Conservation (phyloP, 2,329 filamentous ascomycete species). For the Colletotrichum australisinense region DNA sequence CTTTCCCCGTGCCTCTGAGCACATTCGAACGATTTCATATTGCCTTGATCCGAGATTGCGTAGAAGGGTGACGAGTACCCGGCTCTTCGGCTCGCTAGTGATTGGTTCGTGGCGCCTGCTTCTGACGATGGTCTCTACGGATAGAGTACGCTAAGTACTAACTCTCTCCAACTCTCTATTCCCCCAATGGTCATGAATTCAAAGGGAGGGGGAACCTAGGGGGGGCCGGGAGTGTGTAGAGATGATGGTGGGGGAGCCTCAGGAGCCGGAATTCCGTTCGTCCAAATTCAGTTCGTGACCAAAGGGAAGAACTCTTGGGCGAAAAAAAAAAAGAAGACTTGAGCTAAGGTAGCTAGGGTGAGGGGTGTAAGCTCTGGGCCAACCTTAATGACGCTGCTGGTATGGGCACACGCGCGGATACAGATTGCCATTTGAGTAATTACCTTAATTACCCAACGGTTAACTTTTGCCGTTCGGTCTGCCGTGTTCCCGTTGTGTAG, state of each 20-base stretch:
- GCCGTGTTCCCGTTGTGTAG: neutral
- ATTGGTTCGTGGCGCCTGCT: neutral
- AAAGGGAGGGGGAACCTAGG: neutral
- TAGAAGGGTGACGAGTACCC: constrained; percentile 7
- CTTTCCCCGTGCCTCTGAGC: neutral
- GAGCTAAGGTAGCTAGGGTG: neutral
- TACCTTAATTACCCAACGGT: neutral
- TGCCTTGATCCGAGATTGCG: constrained; percentile 5
- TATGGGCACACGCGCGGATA: neutral
- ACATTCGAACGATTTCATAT: neutral
- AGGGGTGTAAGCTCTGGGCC: neutral
- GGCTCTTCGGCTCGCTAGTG: constrained; percentile 15
- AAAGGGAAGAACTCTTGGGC: neutral
- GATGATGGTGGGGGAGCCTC: neutral
- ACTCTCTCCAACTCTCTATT: neutral
- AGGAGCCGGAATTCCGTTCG: constrained; percentile 17
- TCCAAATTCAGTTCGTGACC: neutral
- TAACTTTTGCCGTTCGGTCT: neutral
- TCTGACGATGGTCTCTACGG: neutral
- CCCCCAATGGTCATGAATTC: neutral
- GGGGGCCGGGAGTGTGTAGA: neutral
- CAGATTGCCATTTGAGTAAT: neutral
- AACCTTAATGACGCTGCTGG: constrained; percentile 25
- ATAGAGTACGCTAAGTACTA: neutral
- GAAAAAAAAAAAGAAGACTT: neutral